phyloP scores from a whole-genome alignment of 2,329 filamentous ascomycete genomes.

The Colletotrichum brevisporum region DNA sequence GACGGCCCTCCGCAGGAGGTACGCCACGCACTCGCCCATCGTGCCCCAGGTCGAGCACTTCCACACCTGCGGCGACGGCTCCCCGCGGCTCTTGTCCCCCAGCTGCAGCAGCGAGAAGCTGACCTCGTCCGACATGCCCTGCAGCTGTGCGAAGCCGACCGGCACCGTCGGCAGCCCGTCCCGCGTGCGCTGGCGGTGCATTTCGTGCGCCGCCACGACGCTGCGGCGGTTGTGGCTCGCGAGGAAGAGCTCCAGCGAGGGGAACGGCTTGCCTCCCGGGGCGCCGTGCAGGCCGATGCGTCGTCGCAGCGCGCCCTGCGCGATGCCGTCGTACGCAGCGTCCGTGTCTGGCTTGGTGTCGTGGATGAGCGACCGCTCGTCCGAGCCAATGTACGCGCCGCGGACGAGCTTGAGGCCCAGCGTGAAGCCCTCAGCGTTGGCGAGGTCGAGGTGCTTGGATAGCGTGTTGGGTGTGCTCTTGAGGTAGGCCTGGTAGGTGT shows the following conservation, averaged over 20 bases:
- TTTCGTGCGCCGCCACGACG: slow-evolving; percentile 71
- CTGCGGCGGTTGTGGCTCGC: slow-evolving; percentile 80
- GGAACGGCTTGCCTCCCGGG: slow-evolving; percentile 64
- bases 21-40: slow-evolving; percentile 47
- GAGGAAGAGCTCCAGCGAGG: slow-evolving; percentile 74
- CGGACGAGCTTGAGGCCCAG: slow-evolving; percentile 83
- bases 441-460: slow-evolving; percentile 70
- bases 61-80: slow-evolving; percentile 41
- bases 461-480: slow-evolving; percentile 73
- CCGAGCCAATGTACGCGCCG: slow-evolving; percentile 80
- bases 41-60: slow-evolving; percentile 50
- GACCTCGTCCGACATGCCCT: slow-evolving; percentile 92
- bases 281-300: slow-evolving; percentile 63
- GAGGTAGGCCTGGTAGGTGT: slow-evolving; percentile 84
- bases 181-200: slow-evolving; percentile 66
- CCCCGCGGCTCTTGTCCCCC: not conserved
- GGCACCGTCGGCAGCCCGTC: slow-evolving; percentile 56
- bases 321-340: slow-evolving; percentile 78
- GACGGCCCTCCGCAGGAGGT: slow-evolving; percentile 45
- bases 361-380: slow-evolving; percentile 79
- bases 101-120: slow-evolving; percentile 71
- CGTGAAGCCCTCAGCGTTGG: slow-evolving; percentile 72
- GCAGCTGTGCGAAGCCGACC: slow-evolving; percentile 53
- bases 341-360: slow-evolving; percentile 81
- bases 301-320: slow-evolving; percentile 75